phyloP scores from a whole-genome alignment of 768 basidiomycete species.

The Gloeostereum incarnatum region DNA sequence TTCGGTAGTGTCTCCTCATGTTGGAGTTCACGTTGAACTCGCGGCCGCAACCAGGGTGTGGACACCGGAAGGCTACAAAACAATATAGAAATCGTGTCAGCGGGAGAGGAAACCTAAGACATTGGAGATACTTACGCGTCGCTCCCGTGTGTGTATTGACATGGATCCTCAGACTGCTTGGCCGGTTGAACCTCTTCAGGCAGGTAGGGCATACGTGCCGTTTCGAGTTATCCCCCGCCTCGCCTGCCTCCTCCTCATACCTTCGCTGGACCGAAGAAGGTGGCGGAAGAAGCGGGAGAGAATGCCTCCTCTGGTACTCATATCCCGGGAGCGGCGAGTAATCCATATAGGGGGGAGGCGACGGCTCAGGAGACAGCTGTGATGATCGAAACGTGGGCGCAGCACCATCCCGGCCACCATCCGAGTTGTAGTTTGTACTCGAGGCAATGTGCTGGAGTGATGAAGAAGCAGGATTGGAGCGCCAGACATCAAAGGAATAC shows the following conservation, averaged over 20 bases:
- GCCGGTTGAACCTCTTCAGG: conserved; percentile 58
- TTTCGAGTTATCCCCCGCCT: conserved; percentile 26
- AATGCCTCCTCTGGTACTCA: conserved; percentile 10
- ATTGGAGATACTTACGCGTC: conserved; percentile 37
- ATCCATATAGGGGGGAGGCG: neutral
- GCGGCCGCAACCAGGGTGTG: conserved; percentile 63
- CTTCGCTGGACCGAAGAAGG: conserved; percentile 15
- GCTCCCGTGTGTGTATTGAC: conserved; percentile 62
- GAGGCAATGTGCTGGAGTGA: too few relatives aligned
- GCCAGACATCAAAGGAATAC: too few relatives aligned
- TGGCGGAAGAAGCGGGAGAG: conserved; percentile 9
- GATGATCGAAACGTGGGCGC: too few relatives aligned
- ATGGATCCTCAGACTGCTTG: conserved; percentile 58
- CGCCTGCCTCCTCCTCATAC: conserved; percentile 14
- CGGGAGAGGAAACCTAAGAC: neutral
- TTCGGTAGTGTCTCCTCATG: conserved; percentile 74
- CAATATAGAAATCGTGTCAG: too few relatives aligned
- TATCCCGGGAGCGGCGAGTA: neutral
- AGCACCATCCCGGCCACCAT: too few relatives aligned
- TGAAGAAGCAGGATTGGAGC: too few relatives aligned
- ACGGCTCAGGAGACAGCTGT: neutral
- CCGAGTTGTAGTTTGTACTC: too few relatives aligned
- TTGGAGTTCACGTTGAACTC: conserved; percentile 82
- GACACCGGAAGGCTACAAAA: conserved; percentile 63
- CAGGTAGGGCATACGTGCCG: conserved; percentile 48